Evolutionary conservation across 1,284 basidiomycete species (phyloP).

Genomic region (Rhodotorula sp.): DNA sequence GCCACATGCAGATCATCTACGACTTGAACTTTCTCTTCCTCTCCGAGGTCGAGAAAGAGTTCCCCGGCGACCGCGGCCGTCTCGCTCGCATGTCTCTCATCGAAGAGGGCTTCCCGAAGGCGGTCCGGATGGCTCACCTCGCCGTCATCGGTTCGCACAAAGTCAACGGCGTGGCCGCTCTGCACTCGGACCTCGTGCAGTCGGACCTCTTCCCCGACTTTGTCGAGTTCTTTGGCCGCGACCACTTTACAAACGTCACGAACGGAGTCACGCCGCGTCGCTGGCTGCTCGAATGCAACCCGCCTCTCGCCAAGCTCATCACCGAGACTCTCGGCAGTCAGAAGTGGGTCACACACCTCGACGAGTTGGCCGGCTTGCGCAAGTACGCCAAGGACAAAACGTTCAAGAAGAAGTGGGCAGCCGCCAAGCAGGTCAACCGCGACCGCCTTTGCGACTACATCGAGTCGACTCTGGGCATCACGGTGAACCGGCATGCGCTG

Average conservation of each 20-base stretch:
- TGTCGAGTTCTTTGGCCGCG: constrained; percentile 62
- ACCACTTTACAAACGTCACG: constrained; percentile 64
- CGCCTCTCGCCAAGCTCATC: constrained; percentile 75
- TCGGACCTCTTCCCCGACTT: constrained; percentile 78
- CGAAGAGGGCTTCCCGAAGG: constrained; percentile 59
- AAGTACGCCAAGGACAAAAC: constrained; percentile 65
- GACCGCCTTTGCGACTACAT: constrained; percentile 64
- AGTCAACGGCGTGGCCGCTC: constrained; percentile 93
- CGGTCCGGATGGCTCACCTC: constrained; percentile 55
- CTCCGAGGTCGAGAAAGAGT: constrained; percentile 78
- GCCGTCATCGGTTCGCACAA: constrained; percentile 66
- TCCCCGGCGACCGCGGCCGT: constrained; percentile 61
- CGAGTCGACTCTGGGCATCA: constrained; percentile 66
- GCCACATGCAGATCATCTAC: constrained; percentile 81
- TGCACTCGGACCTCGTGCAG: constrained; percentile 57
- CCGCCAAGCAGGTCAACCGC: constrained; percentile 62
- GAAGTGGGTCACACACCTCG: constrained; percentile 80
- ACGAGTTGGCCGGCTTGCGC: constrained; percentile 62
- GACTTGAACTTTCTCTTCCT: constrained; percentile 59
- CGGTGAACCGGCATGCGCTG: constrained; percentile 73
- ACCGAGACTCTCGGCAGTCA: constrained; percentile 73
- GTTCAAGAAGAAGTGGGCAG: constrained; percentile 76
- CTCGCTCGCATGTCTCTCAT: constrained; percentile 84
- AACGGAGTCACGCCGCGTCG: constrained; percentile 76
- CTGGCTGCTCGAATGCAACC: constrained; percentile 85